These are phyloP conservation scores for Phytophthora pini DNA, from an alignment of 352 stramenopile genomes.

Conservation along the genomic window DNA sequence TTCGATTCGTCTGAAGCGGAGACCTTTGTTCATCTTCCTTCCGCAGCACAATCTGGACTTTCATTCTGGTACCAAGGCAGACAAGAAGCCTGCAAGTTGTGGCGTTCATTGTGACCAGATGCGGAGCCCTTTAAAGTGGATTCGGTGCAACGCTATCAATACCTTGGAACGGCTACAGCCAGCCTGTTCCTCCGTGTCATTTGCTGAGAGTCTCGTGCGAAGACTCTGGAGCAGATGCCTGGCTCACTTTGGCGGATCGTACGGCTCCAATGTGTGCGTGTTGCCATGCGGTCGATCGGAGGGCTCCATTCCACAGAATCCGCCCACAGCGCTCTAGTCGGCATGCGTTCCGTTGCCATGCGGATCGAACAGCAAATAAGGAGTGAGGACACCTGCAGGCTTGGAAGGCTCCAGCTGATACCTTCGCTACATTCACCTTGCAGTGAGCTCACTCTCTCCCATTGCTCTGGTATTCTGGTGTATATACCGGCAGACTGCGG, in stretches of 20 bases:
- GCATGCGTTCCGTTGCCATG: constrained; percentile 6
- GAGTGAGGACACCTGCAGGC: constrained; percentile 8
- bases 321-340: neutral
- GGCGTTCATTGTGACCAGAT: constrained; percentile 3
- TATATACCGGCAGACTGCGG: too few species aligned
- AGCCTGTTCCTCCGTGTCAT: constrained; percentile 16
- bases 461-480: neutral
- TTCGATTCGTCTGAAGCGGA: neutral
- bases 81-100: constrained; percentile 8
- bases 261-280: neutral
- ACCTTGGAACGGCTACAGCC: constrained; percentile 1
- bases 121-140: neutral
- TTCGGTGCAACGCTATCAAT: neutral
- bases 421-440: neutral
- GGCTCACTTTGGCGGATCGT: neutral
- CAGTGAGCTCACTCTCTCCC: constrained; percentile 12
- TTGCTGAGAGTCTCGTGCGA: constrained; percentile 18
- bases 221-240: constrained; percentile 18
- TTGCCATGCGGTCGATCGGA: constrained; percentile 6
- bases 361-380: constrained; percentile 10
- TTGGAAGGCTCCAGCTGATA: constrained; percentile 10
- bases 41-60: constrained; percentile 1
- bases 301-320: constrained; percentile 10
- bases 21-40: neutral
- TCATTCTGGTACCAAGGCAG: constrained; percentile 4